Percentiles rank a stretch among this genome's conserved stretches.
Evolutionary conservation across 2,329 filamentous ascomycete species (phyloP).

Genomic region (Coniosporium tulheliwenetii): DNA sequence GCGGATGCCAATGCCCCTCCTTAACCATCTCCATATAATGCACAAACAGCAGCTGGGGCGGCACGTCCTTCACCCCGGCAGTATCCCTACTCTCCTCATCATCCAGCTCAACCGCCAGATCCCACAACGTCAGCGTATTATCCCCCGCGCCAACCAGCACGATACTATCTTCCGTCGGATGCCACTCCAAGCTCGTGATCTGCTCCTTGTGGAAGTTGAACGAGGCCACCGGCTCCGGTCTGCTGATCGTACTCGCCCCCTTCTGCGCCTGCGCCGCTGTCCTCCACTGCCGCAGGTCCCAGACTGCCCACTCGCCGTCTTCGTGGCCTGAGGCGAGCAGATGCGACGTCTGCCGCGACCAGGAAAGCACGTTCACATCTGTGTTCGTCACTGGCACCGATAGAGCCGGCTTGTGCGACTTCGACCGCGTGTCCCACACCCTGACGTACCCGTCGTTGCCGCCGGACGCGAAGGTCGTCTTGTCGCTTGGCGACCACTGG

Average conservation of each 20-base stretch:
- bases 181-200: slow-evolving; percentile 93
- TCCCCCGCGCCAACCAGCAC: slow-evolving; percentile 84
- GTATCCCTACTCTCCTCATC: slow-evolving; percentile 92
- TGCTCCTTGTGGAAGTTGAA: slow-evolving; percentile 96
- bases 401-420: slow-evolving; percentile 75
- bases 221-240: slow-evolving; percentile 68
- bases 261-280: slow-evolving; percentile 18
- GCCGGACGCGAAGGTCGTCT: slow-evolving; percentile 85
- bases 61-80: slow-evolving; percentile 74
- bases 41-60: slow-evolving; percentile 87
- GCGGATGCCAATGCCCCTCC: slow-evolving; percentile 93
- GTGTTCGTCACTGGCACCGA: slow-evolving; percentile 68
- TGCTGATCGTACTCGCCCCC: slow-evolving; percentile 25
- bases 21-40: slow-evolving; percentile 93
- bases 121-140: slow-evolving; percentile 90
- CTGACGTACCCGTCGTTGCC: slow-evolving; percentile 90
- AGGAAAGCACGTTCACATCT: slow-evolving; percentile 94
- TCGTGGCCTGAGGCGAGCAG: slow-evolving; percentile 86
- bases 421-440: slow-evolving; percentile 88
- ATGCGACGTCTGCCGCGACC: slow-evolving; percentile 78
- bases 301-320: slow-evolving; percentile 86
- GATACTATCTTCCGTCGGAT: slow-evolving; percentile 92
- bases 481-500: slow-evolving; percentile 90
- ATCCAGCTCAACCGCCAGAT: slow-evolving; percentile 88
- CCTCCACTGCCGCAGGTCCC: slow-evolving; percentile 95